Conservation (phyloP, 2,329 filamentous ascomycete genomes). For the Pyrenochaeta sp. region DNA sequence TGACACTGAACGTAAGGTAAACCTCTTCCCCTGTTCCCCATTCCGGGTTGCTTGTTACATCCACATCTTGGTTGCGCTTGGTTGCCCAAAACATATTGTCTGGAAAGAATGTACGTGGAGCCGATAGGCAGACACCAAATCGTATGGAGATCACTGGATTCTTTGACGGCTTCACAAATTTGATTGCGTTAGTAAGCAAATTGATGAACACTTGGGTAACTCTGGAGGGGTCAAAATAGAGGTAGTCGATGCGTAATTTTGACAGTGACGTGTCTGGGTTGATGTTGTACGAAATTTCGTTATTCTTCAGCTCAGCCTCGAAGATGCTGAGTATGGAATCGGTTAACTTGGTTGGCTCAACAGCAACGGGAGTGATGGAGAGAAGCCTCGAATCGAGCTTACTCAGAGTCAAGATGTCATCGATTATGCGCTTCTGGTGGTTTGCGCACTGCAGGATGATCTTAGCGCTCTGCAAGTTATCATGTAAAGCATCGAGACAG, state of each 20-base stretch:
- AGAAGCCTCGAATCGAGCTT: constrained; percentile 56
- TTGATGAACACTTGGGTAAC: constrained; percentile 79
- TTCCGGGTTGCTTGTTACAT: constrained; percentile 37
- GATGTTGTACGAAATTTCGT: constrained; percentile 38
- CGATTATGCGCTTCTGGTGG: constrained; percentile 58
- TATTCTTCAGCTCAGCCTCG: constrained; percentile 46
- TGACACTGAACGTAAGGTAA: constrained; percentile 48
- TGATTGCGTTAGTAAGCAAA: constrained; percentile 66
- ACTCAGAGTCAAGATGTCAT: constrained; percentile 56
- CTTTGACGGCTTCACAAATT: constrained; percentile 49
- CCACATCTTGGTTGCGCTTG: constrained; percentile 24
- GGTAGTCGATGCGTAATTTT: constrained; percentile 46
- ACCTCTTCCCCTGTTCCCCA: constrained; percentile 50
- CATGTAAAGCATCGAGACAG: constrained; percentile 35
- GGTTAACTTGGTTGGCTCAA: constrained; percentile 47
- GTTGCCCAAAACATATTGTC: constrained; percentile 41
- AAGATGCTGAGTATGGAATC: constrained; percentile 49
- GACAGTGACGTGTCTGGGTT: constrained; percentile 48
- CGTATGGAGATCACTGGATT: constrained; percentile 48
- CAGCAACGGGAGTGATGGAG: constrained; percentile 51
- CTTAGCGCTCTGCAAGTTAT: constrained; percentile 46
- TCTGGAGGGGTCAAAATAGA: constrained; percentile 53
- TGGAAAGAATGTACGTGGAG: constrained; percentile 36
- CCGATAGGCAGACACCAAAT: constrained; percentile 40
- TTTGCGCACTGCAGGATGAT: constrained; percentile 56